Percentiles rank a stretch among this genome's conserved stretches.
phyloP scores from a whole-genome alignment of 805 yeast genomes.

The Myxozyma mucilagina region DNA sequence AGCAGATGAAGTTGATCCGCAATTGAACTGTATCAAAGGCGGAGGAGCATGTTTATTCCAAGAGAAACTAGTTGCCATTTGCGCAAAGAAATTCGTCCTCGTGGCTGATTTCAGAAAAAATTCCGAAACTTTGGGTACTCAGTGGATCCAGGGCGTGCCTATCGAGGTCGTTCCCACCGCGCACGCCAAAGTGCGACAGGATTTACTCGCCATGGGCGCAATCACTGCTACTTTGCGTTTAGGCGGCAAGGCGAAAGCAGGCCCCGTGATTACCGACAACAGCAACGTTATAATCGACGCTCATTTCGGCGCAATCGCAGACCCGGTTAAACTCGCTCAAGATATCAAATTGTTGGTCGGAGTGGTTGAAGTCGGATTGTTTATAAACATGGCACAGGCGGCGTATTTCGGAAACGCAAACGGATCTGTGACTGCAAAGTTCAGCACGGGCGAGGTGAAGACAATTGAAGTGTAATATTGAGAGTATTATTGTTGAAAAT shows the following conservation, averaged over 20 bases:
- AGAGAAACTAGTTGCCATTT: conserved; percentile 87
- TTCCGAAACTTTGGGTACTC: conserved; percentile 68
- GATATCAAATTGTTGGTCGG: conserved; percentile 78
- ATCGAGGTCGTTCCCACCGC: conserved; percentile 92
- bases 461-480: conserved; percentile 5
- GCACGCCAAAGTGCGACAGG: conserved; percentile 69
- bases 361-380: conserved; percentile 94
- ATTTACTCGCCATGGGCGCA: conserved; percentile 66
- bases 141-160: conserved; percentile 91
- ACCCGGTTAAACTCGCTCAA: conserved; percentile 51
- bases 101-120: conserved; percentile 93
- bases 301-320: conserved; percentile 74
- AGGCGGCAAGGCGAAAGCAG: conserved; percentile 92
- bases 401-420: conserved; percentile 88
- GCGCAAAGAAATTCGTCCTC: conserved; percentile 71
- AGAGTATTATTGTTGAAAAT: conserved; percentile 19
- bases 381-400: conserved; percentile 66
- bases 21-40: conserved; percentile 88
- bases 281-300: conserved; percentile 92
- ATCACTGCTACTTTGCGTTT: conserved; percentile 65
- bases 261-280: conserved; percentile 95
- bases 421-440: conserved; percentile 53
- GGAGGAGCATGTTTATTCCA: conserved; percentile 98
- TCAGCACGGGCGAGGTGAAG: conserved; percentile 20
- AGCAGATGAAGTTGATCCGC: conserved; percentile 90